Evolutionary conservation across 345 rosid genomes (phyloP).

Genomic region (Stellera chamaejasme): DNA sequence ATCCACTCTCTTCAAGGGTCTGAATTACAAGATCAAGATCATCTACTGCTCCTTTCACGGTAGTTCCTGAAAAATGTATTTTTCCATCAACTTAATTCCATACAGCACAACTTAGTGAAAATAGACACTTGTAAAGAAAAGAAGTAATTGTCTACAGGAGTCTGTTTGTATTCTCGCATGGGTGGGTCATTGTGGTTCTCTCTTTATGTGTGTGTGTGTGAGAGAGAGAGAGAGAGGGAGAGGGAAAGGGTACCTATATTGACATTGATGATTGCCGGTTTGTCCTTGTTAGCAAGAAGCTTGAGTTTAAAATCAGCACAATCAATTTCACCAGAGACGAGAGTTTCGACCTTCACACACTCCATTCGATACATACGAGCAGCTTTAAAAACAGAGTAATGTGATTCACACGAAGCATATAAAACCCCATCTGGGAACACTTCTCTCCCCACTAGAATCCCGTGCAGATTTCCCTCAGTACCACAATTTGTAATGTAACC

Average conservation of each 20-base stretch:
- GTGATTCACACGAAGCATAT: constrained; percentile 81
- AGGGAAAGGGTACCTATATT: constrained; percentile 58
- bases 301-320: constrained; percentile 59
- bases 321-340: constrained; percentile 84
- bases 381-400: constrained; percentile 91
- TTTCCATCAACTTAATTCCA: constrained; percentile 2
- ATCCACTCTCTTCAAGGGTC: constrained; percentile 84
- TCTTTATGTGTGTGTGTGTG: constrained; percentile 4
- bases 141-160: neutral
- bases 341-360: constrained; percentile 63
- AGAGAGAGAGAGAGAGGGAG: neutral
- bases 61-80: constrained; percentile 49
- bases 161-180: too few relatives aligned
- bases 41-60: constrained; percentile 97
- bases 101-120: neutral
- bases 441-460: constrained; percentile 91
- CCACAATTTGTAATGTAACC: constrained; percentile 79
- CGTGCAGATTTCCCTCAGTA: constrained; percentile 98
- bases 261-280: constrained; percentile 86
- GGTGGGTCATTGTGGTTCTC: neutral
- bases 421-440: constrained; percentile 86
- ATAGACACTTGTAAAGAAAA: neutral
- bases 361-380: constrained; percentile 97
- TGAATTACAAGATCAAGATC: constrained; percentile 90
- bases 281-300: constrained; percentile 74